phyloP scores from a whole-genome alignment of 805 yeast genomes.

The Middelhovenomyces tepae region DNA sequence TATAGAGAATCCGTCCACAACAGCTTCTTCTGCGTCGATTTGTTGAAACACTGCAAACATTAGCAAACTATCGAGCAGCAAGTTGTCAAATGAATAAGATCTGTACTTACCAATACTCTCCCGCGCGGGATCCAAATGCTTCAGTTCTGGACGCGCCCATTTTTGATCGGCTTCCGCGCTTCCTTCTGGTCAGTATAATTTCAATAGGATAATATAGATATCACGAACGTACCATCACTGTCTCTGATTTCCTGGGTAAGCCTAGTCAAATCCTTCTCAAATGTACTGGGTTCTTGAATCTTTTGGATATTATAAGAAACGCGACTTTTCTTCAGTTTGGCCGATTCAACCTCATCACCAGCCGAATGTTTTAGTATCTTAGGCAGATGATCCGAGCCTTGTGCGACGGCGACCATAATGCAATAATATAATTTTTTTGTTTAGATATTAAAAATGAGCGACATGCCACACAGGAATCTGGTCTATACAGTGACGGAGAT shows the following conservation, averaged over 20 bases:
- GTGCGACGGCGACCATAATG: too few species aligned
- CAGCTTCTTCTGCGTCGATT: constrained; percentile 85
- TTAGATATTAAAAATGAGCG: too few species aligned
- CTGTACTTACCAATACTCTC: constrained; percentile 35
- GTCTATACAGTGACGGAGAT: too few species aligned
- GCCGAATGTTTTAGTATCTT: too few species aligned
- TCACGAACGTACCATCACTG: constrained; percentile 13
- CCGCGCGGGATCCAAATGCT: constrained; percentile 37
- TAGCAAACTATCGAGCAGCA: constrained; percentile 2
- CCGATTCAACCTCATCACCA: too few species aligned
- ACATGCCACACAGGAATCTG: too few species aligned
- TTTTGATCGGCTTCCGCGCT: constrained; percentile 25
- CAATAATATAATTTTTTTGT: too few species aligned
- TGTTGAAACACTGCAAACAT: constrained; percentile 58
- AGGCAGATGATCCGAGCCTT: too few species aligned
- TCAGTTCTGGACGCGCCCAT: constrained; percentile 51
- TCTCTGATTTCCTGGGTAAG: constrained; percentile 34
- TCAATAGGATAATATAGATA: neutral
- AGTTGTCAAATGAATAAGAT: constrained; percentile 4
- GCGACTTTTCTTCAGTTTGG: too few species aligned
- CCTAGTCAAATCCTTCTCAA: constrained; percentile 43
- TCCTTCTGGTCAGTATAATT: constrained; percentile 31
- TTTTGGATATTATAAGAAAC: too few species aligned
- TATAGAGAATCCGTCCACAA: constrained; percentile 38
- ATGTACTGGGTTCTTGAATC: constrained; percentile 39